Conservation (phyloP, 352 stramenopile genomes). For the Phytophthora tubulina region DNA sequence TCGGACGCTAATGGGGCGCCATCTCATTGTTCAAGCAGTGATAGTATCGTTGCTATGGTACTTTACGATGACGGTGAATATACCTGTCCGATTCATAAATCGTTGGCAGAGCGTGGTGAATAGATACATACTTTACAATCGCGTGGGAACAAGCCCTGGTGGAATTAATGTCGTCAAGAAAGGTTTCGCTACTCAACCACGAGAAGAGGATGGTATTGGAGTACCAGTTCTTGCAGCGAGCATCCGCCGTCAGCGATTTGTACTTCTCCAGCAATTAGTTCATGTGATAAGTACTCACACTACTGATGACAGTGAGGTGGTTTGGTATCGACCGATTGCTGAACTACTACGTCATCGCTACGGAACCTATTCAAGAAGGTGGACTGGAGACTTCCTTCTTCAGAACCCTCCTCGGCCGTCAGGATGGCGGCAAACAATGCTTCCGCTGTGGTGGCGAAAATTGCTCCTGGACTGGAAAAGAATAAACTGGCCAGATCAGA, state of each 20-base stretch:
- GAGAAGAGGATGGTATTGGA: neutral
- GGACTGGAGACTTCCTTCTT: neutral
- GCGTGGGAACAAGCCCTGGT: neutral
- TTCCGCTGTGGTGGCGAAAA: neutral
- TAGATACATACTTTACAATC: neutral
- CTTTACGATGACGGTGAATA: neutral
- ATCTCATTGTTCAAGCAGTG: neutral
- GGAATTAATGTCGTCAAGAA: slow-evolving; percentile 2
- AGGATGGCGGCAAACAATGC: neutral
- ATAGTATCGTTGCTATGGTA: neutral
- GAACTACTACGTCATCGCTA: neutral
- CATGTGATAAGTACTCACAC: neutral
- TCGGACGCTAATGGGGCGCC: no score
- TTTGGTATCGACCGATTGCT: neutral
- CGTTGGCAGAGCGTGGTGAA: neutral
- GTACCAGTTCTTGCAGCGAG: neutral
- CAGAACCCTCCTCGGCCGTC: neutral
- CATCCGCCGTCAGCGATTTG: neutral
- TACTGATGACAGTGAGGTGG: neutral
- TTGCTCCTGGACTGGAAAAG: neutral
- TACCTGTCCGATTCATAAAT: neutral
- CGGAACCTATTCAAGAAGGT: neutral
- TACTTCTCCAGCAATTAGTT: neutral
- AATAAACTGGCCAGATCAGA: neutral
- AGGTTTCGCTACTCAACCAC: neutral